Conservation (phyloP, 805 yeast species). For the Metschnikowia koreensis region DNA sequence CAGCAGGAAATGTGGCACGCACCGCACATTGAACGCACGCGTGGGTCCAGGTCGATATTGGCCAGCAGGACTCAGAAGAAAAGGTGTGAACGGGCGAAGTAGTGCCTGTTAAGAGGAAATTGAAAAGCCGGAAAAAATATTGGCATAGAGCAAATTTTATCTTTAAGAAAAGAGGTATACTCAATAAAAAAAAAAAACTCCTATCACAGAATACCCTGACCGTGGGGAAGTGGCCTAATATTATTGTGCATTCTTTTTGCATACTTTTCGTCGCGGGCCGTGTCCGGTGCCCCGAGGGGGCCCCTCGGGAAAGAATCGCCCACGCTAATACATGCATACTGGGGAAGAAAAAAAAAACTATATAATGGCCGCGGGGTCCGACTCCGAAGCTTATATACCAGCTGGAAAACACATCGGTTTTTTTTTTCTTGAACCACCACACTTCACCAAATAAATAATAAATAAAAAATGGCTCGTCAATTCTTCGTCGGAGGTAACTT, state of each 20-base stretch:
- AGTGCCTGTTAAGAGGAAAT: too few species aligned
- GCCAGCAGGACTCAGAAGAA: neutral
- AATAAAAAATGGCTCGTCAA: conserved; percentile 63
- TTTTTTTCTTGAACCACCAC: neutral
- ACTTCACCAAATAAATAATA: neutral
- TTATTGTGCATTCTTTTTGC: neutral
- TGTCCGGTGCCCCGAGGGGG: conserved; percentile 5
- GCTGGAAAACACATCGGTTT: neutral
- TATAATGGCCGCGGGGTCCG: conserved; percentile 9
- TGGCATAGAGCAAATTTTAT: too few species aligned
- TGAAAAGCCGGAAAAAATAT: too few species aligned
- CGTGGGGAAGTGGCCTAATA: neutral
- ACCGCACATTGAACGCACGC: neutral
- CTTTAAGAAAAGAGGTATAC: neutral
- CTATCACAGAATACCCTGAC: neutral
- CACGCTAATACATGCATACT: conserved; percentile 6
- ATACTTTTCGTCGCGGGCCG: neutral
- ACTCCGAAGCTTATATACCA: conserved; percentile 5
- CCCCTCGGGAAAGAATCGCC: conserved; percentile 12
- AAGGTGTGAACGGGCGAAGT: neutral
- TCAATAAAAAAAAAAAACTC: neutral
- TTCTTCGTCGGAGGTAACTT: conserved; percentile 99
- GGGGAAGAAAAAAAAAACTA: conserved; percentile 4
- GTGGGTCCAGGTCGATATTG: neutral
- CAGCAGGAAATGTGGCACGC: neutral